Evolutionary conservation across 345 rosid species (phyloP).

Genomic region (Populus ilicifolia): DNA sequence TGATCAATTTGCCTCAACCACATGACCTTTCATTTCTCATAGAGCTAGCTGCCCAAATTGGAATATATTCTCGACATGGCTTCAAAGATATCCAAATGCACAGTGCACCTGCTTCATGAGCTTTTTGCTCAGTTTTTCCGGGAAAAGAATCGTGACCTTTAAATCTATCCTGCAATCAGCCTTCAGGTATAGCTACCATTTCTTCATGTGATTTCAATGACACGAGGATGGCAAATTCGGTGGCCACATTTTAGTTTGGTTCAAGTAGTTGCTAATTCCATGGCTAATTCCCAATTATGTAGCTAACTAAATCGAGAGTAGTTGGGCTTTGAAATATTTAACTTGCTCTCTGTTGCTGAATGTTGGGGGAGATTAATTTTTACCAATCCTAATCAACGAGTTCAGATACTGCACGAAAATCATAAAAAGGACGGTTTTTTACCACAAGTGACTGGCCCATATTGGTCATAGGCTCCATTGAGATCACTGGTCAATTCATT

Average conservation of each 20-base stretch:
- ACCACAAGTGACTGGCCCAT: background rate
- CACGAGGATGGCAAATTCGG: background rate
- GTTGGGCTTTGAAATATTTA: background rate
- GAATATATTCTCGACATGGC: constrained; percentile 9
- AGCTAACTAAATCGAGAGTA: background rate
- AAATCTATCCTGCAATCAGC: background rate
- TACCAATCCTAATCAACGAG: background rate
- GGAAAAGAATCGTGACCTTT: background rate
- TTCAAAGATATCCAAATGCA: background rate
- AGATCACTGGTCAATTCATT: background rate
- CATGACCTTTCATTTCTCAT: background rate
- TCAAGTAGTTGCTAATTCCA: background rate
- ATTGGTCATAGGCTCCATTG: background rate
- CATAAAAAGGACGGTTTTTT: background rate
- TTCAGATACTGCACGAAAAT: background rate
- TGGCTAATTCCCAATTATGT: background rate
- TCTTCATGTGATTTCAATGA: background rate
- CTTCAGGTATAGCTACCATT: background rate
- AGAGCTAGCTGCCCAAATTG: background rate
- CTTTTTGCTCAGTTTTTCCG: background rate
- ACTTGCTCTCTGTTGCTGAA: background rate
- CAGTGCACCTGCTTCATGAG: background rate
- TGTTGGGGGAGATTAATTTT: no score
- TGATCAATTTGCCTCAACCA: background rate
- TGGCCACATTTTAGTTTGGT: background rate